A percentile compares a stretch with the other conserved stretches of the same genome.
Conservation (phyloP, 164 flowering plant species). For the Kingdonia uniflora region DNA sequence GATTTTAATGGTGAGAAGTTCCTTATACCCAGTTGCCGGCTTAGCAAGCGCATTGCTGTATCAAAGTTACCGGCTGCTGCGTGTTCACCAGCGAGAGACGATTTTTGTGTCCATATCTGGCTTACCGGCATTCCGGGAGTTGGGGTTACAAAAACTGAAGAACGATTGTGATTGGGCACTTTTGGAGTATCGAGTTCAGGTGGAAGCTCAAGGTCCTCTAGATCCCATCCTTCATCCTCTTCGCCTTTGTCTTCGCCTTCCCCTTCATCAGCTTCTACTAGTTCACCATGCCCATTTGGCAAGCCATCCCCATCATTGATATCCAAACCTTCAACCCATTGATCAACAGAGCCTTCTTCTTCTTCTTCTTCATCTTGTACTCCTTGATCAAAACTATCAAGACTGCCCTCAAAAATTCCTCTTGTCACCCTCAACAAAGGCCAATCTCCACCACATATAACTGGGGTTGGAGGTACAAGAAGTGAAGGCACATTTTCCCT, state of each 20-base stretch:
- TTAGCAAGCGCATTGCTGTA: conserved; percentile 55
- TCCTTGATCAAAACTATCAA: conserved; percentile 41
- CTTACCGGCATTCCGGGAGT: conserved; percentile 76
- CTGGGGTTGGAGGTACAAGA: conserved; percentile 66
- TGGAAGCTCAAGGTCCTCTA: conserved; percentile 60
- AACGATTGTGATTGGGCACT: conserved; percentile 31
- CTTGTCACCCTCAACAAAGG: conserved; percentile 62
- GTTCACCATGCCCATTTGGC: conserved; percentile 49
- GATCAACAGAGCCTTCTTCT: conserved; percentile 49
- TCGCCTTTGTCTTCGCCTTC: conserved; percentile 50
- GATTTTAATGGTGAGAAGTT: conserved; percentile 67
- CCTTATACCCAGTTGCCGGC: conserved; percentile 55
- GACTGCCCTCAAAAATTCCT: conserved; percentile 81
- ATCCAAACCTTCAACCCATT: conserved; percentile 76
- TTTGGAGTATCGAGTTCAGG: conserved; percentile 55
- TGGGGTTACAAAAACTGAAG: conserved; percentile 62
- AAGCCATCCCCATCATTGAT: conserved; percentile 49
- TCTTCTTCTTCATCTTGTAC: conserved; percentile 44
- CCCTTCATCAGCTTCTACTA: conserved; percentile 37
- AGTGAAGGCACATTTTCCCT: conserved; percentile 43
- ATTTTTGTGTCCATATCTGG: conserved; percentile 77
- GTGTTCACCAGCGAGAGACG: conserved; percentile 90
- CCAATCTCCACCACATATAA: conserved; percentile 69
- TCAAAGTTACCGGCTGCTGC: conserved; percentile 92
- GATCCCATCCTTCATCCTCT: conserved; percentile 73